Percentiles rank a stretch among this genome's conserved stretches.
These are phyloP conservation scores for Multifurca ochricompacta DNA, from an alignment of 768 basidiomycete genomes.

Conservation along the genomic window DNA sequence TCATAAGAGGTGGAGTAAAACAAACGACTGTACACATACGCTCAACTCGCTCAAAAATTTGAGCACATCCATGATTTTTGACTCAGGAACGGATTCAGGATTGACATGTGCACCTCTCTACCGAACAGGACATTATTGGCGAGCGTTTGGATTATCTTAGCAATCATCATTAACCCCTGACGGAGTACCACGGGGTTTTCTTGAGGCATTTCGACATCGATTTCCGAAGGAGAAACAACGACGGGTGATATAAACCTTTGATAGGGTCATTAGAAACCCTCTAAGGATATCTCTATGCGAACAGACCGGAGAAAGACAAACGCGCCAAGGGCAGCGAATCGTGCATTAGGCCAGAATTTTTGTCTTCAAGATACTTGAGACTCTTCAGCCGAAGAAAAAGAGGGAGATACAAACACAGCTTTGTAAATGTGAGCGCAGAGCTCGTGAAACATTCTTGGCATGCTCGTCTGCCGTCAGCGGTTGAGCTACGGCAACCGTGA, in stretches of 20 bases:
- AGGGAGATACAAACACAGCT: slow-evolving; percentile 51
- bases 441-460: slow-evolving; percentile 74
- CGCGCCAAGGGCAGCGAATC: slow-evolving; percentile 77
- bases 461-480: slow-evolving; percentile 16
- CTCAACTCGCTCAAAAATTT: slow-evolving; percentile 70
- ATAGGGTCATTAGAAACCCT: background rate
- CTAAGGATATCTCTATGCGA: background rate
- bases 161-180: slow-evolving; percentile 76
- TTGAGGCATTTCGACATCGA: slow-evolving; percentile 74
- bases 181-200: slow-evolving; percentile 52
- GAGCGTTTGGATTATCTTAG: slow-evolving; percentile 87
- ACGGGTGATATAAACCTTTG: slow-evolving; percentile 85
- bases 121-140: slow-evolving; percentile 94
- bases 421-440: slow-evolving; percentile 75
- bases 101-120: slow-evolving; percentile 81
- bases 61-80: slow-evolving; percentile 65
- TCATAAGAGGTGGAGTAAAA: background rate
- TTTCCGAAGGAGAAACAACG: slow-evolving; percentile 74
- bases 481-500: slow-evolving; percentile 5
- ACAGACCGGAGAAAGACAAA: slow-evolving; percentile 82
- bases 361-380: slow-evolving; percentile 34
- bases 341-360: slow-evolving; percentile 69
- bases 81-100: slow-evolving; percentile 68
- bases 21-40: slow-evolving; percentile 33
- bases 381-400: slow-evolving; percentile 1